A percentile compares a stretch with the other conserved stretches of the same genome.
Conservation (phyloP, 176 grass and related monocot genomes). For the Otatea glauca region DNA sequence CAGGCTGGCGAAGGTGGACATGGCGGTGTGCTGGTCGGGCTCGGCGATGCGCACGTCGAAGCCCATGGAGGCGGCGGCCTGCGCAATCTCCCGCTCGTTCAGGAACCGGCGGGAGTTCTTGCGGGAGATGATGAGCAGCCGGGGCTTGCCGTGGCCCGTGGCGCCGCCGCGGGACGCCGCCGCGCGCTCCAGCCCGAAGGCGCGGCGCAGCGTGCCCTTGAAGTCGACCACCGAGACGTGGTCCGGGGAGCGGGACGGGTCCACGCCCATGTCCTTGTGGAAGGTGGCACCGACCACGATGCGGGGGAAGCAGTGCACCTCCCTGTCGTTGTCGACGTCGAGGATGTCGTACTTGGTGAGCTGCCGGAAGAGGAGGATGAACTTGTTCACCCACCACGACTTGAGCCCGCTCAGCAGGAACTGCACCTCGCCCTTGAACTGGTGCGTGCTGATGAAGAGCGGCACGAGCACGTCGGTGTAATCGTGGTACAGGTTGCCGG, state of each 20-base stretch:
- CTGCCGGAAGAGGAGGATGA: slow-evolving; percentile 65
- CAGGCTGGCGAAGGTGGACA: slow-evolving; percentile 58
- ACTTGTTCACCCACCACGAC: slow-evolving; percentile 89
- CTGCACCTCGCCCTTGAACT: slow-evolving; percentile 65
- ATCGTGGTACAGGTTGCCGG: slow-evolving; percentile 93
- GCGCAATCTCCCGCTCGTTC: slow-evolving; percentile 63
- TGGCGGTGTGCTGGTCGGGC: slow-evolving; percentile 71
- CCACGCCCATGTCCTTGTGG: slow-evolving; percentile 88
- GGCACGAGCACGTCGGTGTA: slow-evolving; percentile 93
- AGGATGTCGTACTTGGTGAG: slow-evolving; percentile 67
- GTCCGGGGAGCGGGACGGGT: slow-evolving; percentile 41
- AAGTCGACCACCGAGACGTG: slow-evolving; percentile 70
- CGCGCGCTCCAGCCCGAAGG: slow-evolving; percentile 69
- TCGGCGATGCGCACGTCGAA: slow-evolving; percentile 70
- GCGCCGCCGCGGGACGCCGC: slow-evolving; percentile 55
- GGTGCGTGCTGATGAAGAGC: slow-evolving; percentile 80
- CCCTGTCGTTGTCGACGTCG: slow-evolving; percentile 72
- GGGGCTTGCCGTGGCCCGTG: slow-evolving; percentile 44
- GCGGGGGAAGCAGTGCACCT: slow-evolving; percentile 73
- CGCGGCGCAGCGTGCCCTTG: slow-evolving; percentile 65
- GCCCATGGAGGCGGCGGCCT: slow-evolving; percentile 33
- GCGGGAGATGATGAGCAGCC: slow-evolving; percentile 69
- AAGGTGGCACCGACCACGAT: slow-evolving; percentile 70
- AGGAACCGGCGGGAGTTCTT: slow-evolving; percentile 58
- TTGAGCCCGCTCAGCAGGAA: slow-evolving; percentile 69